Conservation (phyloP, 331 rosid species). For the Prunus yedoensis region DNA sequence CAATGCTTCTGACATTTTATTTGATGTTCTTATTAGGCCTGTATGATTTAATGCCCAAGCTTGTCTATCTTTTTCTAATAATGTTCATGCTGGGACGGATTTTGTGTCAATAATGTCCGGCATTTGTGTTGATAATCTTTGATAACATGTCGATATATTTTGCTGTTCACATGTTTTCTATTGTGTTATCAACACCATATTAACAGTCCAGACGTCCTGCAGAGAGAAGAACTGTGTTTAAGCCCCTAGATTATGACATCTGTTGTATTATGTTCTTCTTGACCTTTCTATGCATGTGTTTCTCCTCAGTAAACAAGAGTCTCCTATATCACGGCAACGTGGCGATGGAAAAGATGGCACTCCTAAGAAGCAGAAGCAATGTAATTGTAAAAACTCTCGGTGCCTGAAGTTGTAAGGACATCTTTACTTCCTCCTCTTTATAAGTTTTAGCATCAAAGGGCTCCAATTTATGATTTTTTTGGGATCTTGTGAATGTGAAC, state of each 20-base stretch:
- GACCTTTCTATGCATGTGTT: slow-evolving; percentile 19
- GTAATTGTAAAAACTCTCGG: slow-evolving; percentile 74
- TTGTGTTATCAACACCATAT: too few relatives aligned
- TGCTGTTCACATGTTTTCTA: too few relatives aligned
- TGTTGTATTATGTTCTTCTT: slow-evolving; percentile 3
- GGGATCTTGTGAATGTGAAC: neutral
- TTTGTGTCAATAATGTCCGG: too few relatives aligned
- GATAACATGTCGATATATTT: too few relatives aligned
- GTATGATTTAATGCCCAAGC: neutral
- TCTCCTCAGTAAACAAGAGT: slow-evolving; percentile 61
- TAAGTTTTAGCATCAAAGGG: slow-evolving; percentile 15
- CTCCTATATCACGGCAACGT: slow-evolving; percentile 46
- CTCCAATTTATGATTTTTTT: neutral
- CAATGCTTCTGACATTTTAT: neutral
- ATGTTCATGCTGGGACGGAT: neutral
- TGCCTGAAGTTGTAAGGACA: slow-evolving; percentile 78
- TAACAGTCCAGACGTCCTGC: too few relatives aligned
- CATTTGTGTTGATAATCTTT: too few relatives aligned
- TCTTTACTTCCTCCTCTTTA: slow-evolving; percentile 3
- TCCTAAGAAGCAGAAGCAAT: slow-evolving; percentile 75
- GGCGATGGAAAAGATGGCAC: slow-evolving; percentile 50
- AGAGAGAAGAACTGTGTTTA: too few relatives aligned
- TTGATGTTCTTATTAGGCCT: neutral
- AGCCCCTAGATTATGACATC: neutral
- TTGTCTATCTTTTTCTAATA: neutral